Evolutionary conservation across 2,329 filamentous ascomycete species (phyloP).

Genomic region (Colletotrichum chlorophyti): DNA sequence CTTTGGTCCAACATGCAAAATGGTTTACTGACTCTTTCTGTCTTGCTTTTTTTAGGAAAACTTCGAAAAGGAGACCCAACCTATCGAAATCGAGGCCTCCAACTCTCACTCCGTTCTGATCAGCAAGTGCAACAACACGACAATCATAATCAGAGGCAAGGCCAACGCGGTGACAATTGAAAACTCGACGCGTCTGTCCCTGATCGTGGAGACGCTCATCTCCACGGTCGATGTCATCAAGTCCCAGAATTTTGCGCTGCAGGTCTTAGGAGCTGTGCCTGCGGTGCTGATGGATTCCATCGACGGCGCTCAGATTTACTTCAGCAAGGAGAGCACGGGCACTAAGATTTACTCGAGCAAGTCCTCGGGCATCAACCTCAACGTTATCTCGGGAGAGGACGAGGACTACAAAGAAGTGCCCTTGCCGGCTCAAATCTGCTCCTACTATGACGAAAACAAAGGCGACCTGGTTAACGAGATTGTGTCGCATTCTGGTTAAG

Average conservation of each 20-base stretch:
- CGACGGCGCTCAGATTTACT: constrained; percentile 86
- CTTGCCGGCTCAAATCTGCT: constrained; percentile 87
- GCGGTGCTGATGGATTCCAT: constrained; percentile 93
- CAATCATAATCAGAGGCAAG: constrained; percentile 89
- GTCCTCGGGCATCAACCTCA: constrained; percentile 85
- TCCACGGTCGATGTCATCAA: constrained; percentile 96
- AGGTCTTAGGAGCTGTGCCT: constrained; percentile 84
- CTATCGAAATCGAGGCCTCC: constrained; percentile 81
- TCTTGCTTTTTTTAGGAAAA: constrained; percentile 69
- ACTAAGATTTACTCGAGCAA: constrained; percentile 93
- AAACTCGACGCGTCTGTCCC: constrained; percentile 82
- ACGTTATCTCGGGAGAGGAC: constrained; percentile 73
- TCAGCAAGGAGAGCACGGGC: constrained; percentile 77
- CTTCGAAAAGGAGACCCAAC: constrained; percentile 76
- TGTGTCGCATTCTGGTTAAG: constrained; percentile 85
- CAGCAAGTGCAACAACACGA: constrained; percentile 88
- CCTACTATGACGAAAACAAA: constrained; percentile 72
- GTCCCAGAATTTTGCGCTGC: constrained; percentile 91
- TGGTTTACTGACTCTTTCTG: neutral
- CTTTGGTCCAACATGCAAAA: neutral
- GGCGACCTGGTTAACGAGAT: constrained; percentile 89
- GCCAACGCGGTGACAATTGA: constrained; percentile 97
- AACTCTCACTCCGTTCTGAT: constrained; percentile 92
- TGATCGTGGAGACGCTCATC: constrained; percentile 88
- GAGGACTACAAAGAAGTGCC: constrained; percentile 89